A percentile compares a stretch with the other conserved stretches of the same genome.
Conservation (phyloP, 768 basidiomycete species). For the Tulasnella sp. region DNA sequence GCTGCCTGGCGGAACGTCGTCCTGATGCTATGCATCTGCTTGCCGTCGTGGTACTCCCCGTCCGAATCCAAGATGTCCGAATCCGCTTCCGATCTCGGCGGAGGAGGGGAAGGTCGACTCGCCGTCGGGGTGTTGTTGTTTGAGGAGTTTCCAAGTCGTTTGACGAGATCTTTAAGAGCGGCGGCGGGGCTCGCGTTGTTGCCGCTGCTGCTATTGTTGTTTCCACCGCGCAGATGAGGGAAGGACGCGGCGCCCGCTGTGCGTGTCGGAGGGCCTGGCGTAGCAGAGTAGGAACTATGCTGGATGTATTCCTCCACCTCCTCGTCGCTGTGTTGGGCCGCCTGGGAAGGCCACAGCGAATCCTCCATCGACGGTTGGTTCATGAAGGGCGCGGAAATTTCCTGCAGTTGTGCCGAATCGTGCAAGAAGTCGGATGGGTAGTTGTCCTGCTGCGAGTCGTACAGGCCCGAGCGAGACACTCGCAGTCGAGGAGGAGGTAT, state of each 20-base stretch:
- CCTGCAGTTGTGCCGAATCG: background rate
- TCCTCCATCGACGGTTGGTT: background rate
- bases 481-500: background rate
- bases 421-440: background rate
- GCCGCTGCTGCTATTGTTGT: background rate
- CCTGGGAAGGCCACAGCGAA: constrained; percentile 1
- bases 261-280: constrained; percentile 1
- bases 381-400: constrained; percentile 5
- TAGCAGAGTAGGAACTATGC: background rate
- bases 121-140: background rate
- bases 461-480: background rate
- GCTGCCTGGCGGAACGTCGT: background rate
- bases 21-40: background rate
- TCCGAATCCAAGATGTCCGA: constrained; percentile 9
- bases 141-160: background rate
- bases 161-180: background rate
- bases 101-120: background rate
- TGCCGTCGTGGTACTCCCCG: background rate
- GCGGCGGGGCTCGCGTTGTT: background rate
- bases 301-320: background rate
- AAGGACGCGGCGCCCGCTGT: background rate
- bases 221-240: background rate
- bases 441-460: background rate
- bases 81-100: constrained; percentile 6
- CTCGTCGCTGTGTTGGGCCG: background rate